Evolutionary conservation across 306 rosid genomes (phyloP).

Genomic region (Cajanus cajan): DNA sequence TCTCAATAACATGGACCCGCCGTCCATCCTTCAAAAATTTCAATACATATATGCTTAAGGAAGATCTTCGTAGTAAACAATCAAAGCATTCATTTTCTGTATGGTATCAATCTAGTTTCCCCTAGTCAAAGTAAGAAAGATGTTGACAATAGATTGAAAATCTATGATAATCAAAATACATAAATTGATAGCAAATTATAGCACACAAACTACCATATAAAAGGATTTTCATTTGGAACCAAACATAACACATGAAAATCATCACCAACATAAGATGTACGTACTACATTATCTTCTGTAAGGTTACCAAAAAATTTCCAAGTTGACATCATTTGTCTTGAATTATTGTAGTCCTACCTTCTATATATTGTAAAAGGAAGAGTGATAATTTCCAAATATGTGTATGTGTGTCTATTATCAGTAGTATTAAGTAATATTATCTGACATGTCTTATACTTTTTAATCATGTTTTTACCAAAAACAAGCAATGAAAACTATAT

Average conservation of each 20-base stretch:
- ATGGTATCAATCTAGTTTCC: background rate
- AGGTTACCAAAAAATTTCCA: background rate
- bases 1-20: conserved; percentile 57
- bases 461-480: too few relatives aligned
- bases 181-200: background rate
- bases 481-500: too few relatives aligned
- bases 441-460: too few relatives aligned
- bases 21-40: conserved; percentile 53
- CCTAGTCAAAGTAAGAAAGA: background rate
- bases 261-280: background rate
- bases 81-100: background rate
- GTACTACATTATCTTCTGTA: background rate
- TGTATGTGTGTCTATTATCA: too few relatives aligned
- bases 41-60: background rate
- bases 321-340: background rate
- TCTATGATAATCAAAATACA: background rate
- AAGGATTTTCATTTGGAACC: background rate
- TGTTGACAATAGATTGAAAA: background rate
- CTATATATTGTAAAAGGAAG: too few relatives aligned
- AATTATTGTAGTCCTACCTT: background rate
- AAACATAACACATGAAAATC: background rate
- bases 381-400: too few relatives aligned
- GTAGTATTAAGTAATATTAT: too few relatives aligned
- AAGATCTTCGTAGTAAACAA: background rate
- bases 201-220: background rate